Percentiles rank a stretch among this genome's conserved stretches.
These are phyloP conservation scores for Hsuehochloa calcarea DNA, from an alignment of 176 grass and related monocot species.

Conservation along the genomic window DNA sequence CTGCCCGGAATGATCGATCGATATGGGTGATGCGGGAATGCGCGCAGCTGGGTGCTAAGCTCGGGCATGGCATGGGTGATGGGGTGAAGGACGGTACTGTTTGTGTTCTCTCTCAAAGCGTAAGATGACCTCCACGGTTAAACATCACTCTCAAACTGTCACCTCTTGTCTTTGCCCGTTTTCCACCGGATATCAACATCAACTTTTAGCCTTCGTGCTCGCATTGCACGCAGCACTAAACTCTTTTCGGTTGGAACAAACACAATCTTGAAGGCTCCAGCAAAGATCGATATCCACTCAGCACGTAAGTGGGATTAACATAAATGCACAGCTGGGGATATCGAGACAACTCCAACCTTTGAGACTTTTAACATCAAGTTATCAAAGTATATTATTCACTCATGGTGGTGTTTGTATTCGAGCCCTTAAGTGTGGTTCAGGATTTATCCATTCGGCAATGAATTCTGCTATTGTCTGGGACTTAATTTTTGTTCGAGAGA, in stretches of 20 bases:
- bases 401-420: too few relatives aligned
- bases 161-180: neutral
- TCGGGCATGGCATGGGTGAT: too few relatives aligned
- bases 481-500: too few relatives aligned
- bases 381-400: too few relatives aligned
- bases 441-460: too few relatives aligned
- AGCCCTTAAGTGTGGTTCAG: too few relatives aligned
- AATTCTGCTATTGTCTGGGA: too few relatives aligned
- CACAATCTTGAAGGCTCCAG: neutral
- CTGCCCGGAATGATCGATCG: neutral
- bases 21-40: neutral
- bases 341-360: too few relatives aligned
- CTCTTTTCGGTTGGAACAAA: neutral
- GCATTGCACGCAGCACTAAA: neutral
- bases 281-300: neutral
- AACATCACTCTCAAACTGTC: neutral
- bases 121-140: neutral
- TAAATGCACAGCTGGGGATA: too few relatives aligned
- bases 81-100: too few relatives aligned
- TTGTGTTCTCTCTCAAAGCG: neutral
- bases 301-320: neutral
- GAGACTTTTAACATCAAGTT: too few relatives aligned
- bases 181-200: neutral
- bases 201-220: neutral
- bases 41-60: neutral